phyloP scores from a whole-genome alignment of 2,329 filamentous ascomycete species.

The Ascochyta koolunga region DNA sequence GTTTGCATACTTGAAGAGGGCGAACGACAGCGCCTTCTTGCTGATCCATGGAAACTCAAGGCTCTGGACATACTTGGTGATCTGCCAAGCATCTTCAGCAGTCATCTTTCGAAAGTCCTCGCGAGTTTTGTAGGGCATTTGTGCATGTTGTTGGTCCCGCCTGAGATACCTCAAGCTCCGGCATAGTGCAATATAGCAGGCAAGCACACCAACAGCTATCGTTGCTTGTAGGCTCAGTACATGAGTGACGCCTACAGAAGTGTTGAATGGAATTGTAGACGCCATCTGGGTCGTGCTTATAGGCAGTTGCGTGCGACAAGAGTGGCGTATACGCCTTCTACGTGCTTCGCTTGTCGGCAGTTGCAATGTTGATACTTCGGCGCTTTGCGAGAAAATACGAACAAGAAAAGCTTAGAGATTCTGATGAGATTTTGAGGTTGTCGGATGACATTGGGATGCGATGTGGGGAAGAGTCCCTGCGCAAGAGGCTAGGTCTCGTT shows the following conservation, averaged over 20 bases:
- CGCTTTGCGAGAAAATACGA: no score
- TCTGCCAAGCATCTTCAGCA: constrained; percentile 58
- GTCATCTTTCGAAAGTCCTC: constrained; percentile 60
- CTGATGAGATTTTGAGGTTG: no score
- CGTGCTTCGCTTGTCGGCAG: no score
- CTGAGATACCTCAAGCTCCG: constrained; percentile 47
- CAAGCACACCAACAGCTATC: constrained; percentile 14
- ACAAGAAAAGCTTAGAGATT: no score
- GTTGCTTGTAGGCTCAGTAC: constrained; percentile 7
- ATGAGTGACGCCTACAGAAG: background rate
- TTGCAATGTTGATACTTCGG: no score
- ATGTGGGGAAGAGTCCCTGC: no score
- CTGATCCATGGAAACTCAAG: constrained; percentile 63
- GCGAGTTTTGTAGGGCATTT: constrained; percentile 54
- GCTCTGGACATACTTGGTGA: constrained; percentile 54
- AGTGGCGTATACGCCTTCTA: no score
- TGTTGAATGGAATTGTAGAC: background rate
- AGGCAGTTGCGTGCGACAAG: no score
- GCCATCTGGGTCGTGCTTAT: background rate
- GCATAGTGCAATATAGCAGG: constrained; percentile 43
- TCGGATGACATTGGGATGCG: no score
- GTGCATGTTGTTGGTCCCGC: constrained; percentile 48
- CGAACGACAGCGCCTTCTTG: constrained; percentile 61
- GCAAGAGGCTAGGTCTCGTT: background rate
- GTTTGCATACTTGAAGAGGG: constrained; percentile 57